These are phyloP conservation scores for Discostella pseudostelligera DNA, from an alignment of 108 stramenopile genomes.

Conservation along the genomic window DNA sequence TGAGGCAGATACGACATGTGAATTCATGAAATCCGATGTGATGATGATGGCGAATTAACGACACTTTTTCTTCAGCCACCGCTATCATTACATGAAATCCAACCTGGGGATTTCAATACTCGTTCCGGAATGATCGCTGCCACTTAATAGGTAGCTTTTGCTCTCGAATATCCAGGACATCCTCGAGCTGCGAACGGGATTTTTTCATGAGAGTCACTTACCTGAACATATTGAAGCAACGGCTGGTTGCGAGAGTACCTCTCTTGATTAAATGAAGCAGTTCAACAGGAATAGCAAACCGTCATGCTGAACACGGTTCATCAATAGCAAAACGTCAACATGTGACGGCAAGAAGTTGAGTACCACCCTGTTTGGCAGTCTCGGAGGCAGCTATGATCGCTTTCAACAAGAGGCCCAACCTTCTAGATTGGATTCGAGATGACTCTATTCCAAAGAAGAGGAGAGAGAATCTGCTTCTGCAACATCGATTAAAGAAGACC, in stretches of 20 bases:
- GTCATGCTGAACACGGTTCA: slow-evolving; percentile 3
- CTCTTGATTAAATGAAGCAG: background rate
- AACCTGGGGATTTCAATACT: slow-evolving; percentile 41
- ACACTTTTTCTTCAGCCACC: slow-evolving; percentile 34
- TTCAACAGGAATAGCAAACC: background rate
- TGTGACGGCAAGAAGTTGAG: slow-evolving; percentile 4
- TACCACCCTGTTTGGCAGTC: slow-evolving; percentile 6
- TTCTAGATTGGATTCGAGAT: too few relatives aligned
- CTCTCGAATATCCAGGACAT: background rate
- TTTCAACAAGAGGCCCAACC: background rate
- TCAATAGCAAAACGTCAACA: slow-evolving; percentile 1
- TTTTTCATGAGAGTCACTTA: background rate
- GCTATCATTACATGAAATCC: slow-evolving; percentile 41
- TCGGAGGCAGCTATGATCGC: background rate
- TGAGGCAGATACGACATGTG: too few relatives aligned
- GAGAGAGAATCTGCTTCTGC: too few relatives aligned
- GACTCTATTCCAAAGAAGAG: too few relatives aligned
- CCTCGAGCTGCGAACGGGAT: background rate
- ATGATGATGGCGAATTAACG: background rate
- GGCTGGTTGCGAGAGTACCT: background rate
- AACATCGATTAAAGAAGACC: too few relatives aligned
- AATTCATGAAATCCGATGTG: background rate
- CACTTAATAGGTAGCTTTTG: slow-evolving; percentile 9
- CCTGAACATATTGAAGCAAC: slow-evolving; percentile 4
- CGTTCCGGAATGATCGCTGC: slow-evolving; percentile 20